These are phyloP conservation scores for Colletotrichum orbiculare DNA, from an alignment of 2,329 filamentous ascomycete genomes.

Conservation along the genomic window DNA sequence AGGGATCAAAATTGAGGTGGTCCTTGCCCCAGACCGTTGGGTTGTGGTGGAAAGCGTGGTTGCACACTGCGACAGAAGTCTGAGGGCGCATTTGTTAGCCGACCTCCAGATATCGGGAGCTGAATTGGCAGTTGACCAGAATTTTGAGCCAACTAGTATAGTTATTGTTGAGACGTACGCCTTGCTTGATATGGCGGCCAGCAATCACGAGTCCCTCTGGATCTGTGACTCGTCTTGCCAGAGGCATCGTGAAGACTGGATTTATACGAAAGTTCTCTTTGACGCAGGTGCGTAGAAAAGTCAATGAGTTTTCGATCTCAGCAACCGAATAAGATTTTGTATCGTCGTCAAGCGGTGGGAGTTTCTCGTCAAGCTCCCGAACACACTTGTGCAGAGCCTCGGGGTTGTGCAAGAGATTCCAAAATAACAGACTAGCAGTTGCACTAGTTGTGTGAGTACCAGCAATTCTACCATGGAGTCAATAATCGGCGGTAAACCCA, in stretches of 20 bases:
- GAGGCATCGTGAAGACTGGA: conserved; percentile 25
- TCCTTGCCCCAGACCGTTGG: conserved; percentile 16
- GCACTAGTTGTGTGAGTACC: conserved; percentile 26
- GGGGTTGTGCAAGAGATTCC: conserved; percentile 23
- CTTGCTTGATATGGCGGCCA: conserved; percentile 20
- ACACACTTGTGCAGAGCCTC: not conserved
- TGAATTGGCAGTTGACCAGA: not conserved
- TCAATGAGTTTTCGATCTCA: conserved; percentile 7
- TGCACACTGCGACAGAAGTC: conserved; percentile 26
- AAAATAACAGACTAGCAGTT: conserved; percentile 5
- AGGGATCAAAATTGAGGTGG: conserved; percentile 5
- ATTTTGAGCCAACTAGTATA: not conserved
- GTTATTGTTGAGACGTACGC: not conserved
- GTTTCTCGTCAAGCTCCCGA: not conserved
- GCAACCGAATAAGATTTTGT: conserved; percentile 13
- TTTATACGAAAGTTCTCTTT: conserved; percentile 24
- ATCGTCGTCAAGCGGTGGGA: conserved; percentile 2
- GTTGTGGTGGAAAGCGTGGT: conserved; percentile 25
- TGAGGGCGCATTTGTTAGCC: not conserved
- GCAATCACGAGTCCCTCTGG: conserved; percentile 15
- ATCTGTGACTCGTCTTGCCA: conserved; percentile 20
- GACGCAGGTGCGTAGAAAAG: conserved; percentile 12
- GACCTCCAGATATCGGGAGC: no score
- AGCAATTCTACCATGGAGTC: not conserved
- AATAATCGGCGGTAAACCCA: no score